Evolutionary conservation across 2,329 filamentous ascomycete genomes (phyloP).

Genomic region (Boeremia lycopersici): DNA sequence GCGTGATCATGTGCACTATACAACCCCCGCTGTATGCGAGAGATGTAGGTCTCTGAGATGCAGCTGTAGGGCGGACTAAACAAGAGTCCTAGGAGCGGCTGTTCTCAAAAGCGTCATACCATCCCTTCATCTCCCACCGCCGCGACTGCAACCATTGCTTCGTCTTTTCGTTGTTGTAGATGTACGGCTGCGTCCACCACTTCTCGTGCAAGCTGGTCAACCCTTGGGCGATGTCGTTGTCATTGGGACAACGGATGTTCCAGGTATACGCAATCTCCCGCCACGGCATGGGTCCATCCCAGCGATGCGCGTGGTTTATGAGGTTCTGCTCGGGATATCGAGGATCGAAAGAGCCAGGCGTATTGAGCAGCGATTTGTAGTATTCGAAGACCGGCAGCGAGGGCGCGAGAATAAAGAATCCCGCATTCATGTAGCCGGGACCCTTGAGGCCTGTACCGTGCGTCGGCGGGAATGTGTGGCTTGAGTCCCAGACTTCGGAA

Average conservation of each 20-base stretch:
- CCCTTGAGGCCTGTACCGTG: background rate
- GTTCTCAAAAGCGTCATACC: background rate
- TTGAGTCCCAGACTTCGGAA: background rate
- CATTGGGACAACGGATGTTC: background rate
- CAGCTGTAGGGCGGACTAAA: too few relatives aligned
- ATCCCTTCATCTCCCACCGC: background rate
- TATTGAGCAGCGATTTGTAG: background rate
- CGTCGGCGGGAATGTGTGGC: background rate
- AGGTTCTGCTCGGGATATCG: background rate
- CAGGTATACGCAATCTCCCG: background rate
- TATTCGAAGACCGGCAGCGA: background rate
- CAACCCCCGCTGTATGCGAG: too few relatives aligned
- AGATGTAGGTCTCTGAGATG: too few relatives aligned
- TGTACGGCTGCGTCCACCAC: background rate
- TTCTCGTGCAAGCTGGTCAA: background rate
- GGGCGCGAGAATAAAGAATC: background rate
- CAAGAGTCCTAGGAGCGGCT: too few relatives aligned
- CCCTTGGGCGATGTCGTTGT: background rate
- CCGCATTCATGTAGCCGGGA: background rate
- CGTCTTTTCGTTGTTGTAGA: background rate
- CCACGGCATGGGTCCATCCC: background rate
- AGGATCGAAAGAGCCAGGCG: background rate
- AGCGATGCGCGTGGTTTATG: background rate
- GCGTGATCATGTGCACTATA: too few relatives aligned
- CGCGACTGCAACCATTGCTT: background rate